Evolutionary conservation across 2,329 filamentous ascomycete genomes (phyloP).

Genomic region (Epichloe coenophiala): DNA sequence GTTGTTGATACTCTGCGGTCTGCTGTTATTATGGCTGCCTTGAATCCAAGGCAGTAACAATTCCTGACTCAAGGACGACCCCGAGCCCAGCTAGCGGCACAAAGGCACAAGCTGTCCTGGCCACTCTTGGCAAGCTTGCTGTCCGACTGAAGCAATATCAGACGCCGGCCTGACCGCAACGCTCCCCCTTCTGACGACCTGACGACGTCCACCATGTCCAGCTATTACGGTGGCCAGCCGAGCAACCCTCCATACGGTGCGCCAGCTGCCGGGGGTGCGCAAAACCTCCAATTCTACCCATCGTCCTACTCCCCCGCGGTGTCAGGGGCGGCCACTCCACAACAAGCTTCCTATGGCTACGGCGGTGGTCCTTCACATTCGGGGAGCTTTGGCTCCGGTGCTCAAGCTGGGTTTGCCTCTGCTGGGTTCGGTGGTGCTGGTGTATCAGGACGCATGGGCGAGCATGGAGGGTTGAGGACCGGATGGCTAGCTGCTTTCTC

Average conservation of each 20-base stretch:
- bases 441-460: conserved; percentile 84
- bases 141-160: not conserved
- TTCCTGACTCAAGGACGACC: not conserved
- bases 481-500: conserved; percentile 95
- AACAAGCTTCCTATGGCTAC: conserved; percentile 52
- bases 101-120: not conserved
- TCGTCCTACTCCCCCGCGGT: conserved; percentile 61
- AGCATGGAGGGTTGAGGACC: conserved; percentile 78
- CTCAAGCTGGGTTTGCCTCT: conserved; percentile 27
- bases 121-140: not conserved
- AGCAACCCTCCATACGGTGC: conserved; percentile 15
- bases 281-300: conserved; percentile 96
- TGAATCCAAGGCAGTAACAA: not conserved
- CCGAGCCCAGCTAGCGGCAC: no score
- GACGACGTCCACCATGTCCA: conserved; percentile 17
- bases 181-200: not conserved
- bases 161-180: not conserved
- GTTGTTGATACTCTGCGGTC: no score
- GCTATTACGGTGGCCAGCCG: conserved; percentile 23
- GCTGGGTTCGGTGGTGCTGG: conserved; percentile 44
- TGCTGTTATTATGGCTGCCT: not conserved
- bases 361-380: conserved; percentile 33
- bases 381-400: conserved; percentile 34
- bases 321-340: conserved; percentile 52
- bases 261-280: conserved; percentile 34